phyloP scores from a whole-genome alignment of 2,329 filamentous ascomycete species.

The Lachnellula occidentalis region DNA sequence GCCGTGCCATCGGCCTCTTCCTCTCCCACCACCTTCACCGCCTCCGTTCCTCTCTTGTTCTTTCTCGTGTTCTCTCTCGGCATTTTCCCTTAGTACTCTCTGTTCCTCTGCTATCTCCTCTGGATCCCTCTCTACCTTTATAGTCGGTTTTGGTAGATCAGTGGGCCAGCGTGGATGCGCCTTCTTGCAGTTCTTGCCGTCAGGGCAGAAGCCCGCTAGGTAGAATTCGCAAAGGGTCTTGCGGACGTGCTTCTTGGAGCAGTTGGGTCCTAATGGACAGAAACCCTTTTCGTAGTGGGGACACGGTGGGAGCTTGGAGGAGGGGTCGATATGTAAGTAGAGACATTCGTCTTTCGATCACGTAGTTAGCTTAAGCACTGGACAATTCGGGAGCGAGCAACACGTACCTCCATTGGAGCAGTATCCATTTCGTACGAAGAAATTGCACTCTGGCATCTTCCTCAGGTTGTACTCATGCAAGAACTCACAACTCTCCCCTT shows the following conservation, averaged over 20 bases:
- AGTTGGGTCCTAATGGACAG: constrained; percentile 82
- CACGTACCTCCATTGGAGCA: constrained; percentile 71
- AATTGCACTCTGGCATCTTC: constrained; percentile 98
- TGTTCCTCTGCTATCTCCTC: constrained; percentile 54
- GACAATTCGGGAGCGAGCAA: neutral
- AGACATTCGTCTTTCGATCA: constrained; percentile 69
- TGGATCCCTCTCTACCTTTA: constrained; percentile 58
- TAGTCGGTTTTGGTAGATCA: constrained; percentile 69
- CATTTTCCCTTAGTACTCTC: constrained; percentile 46
- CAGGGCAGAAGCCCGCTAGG: constrained; percentile 89
- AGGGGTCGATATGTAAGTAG: constrained; percentile 83
- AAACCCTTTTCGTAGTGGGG: constrained; percentile 94
- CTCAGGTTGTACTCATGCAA: constrained; percentile 97
- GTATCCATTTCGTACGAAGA: constrained; percentile 88
- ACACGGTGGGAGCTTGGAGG: constrained; percentile 72
- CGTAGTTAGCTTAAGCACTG: constrained; percentile 4
- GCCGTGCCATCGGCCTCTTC: constrained; percentile 26
- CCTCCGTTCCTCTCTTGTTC: constrained; percentile 34
- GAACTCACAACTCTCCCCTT: constrained; percentile 95
- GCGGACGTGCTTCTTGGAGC: constrained; percentile 83
- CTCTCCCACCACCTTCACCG: constrained; percentile 21
- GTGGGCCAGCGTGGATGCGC: constrained; percentile 74
- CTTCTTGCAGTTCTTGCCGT: constrained; percentile 69
- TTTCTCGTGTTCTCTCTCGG: constrained; percentile 45
- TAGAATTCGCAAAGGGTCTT: constrained; percentile 79